These are phyloP conservation scores for Talaromyces islandicus DNA, from an alignment of 2,329 filamentous ascomycete genomes.

Conservation along the genomic window DNA sequence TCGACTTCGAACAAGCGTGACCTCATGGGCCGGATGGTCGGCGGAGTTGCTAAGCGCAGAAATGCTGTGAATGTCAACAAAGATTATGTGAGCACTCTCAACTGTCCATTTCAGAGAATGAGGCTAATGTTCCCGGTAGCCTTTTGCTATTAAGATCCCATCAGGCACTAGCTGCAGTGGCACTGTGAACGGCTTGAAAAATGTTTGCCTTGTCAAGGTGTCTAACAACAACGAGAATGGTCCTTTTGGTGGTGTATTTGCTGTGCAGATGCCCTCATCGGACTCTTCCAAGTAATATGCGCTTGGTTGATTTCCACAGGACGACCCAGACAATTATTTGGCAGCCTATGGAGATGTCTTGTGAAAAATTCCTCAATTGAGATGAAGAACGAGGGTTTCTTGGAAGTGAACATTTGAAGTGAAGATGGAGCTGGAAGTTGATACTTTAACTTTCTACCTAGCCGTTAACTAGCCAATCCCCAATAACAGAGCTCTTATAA, in stretches of 20 bases:
- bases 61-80: constrained; percentile 4
- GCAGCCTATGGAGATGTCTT: background rate
- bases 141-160: constrained; percentile 6
- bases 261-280: constrained; percentile 5
- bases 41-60: background rate
- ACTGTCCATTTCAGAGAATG: background rate
- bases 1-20: background rate
- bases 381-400: background rate
- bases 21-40: background rate
- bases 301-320: background rate
- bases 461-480: background rate
- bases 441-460: background rate
- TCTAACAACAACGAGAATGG: constrained; percentile 7
- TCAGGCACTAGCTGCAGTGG: constrained; percentile 3
- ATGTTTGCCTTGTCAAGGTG: constrained; percentile 9
- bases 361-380: background rate
- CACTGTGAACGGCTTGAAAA: constrained; percentile 6
- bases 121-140: background rate
- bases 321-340: background rate
- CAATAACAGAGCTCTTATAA: background rate
- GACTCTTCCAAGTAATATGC: background rate
- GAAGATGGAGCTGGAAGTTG: background rate
- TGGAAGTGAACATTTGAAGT: background rate
- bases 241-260: constrained; percentile 8
- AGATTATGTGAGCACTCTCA: constrained; percentile 2